These are phyloP conservation scores for Hypoxylon perforatum DNA, from an alignment of 495 filamentous ascomycete genomes.

Conservation along the genomic window DNA sequence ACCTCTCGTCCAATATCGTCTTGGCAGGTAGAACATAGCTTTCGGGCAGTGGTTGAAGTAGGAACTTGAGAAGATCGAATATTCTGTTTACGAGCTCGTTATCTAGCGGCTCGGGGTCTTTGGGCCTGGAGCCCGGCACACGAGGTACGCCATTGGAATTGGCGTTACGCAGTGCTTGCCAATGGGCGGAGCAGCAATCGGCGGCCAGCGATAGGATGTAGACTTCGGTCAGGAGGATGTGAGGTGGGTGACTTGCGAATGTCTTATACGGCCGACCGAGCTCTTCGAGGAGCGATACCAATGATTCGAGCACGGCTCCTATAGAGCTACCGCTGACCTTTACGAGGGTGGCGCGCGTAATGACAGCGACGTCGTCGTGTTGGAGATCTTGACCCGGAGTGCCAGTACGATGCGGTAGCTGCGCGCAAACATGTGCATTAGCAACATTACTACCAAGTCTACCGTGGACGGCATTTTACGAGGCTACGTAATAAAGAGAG, in stretches of 20 bases:
- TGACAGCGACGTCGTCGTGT: slow-evolving; percentile 69
- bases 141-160: slow-evolving; percentile 36
- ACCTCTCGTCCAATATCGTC: slow-evolving; percentile 57
- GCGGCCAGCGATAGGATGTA: slow-evolving; percentile 70
- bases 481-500: slow-evolving; percentile 17
- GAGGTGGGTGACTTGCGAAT: slow-evolving; percentile 59
- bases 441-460: slow-evolving; percentile 13
- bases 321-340: slow-evolving; percentile 67
- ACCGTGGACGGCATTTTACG: slow-evolving; percentile 7
- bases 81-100: slow-evolving; percentile 53
- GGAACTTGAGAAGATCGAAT: slow-evolving; percentile 56
- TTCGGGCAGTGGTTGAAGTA: slow-evolving; percentile 61
- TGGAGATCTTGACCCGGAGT: slow-evolving; percentile 65
- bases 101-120: slow-evolving; percentile 49
- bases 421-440: slow-evolving; percentile 29
- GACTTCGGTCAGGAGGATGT: slow-evolving; percentile 68
- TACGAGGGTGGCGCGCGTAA: slow-evolving; percentile 69
- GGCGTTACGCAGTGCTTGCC: slow-evolving; percentile 56
- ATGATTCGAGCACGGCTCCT: slow-evolving; percentile 63
- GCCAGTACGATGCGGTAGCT: slow-evolving; percentile 74
- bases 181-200: slow-evolving; percentile 71
- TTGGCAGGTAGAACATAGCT: slow-evolving; percentile 57
- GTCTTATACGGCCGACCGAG: slow-evolving; percentile 59
- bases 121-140: slow-evolving; percentile 13
- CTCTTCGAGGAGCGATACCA: slow-evolving; percentile 63